phyloP scores from a whole-genome alignment of 2,329 filamentous ascomycete species.

The Chaetomium olivaceum region DNA sequence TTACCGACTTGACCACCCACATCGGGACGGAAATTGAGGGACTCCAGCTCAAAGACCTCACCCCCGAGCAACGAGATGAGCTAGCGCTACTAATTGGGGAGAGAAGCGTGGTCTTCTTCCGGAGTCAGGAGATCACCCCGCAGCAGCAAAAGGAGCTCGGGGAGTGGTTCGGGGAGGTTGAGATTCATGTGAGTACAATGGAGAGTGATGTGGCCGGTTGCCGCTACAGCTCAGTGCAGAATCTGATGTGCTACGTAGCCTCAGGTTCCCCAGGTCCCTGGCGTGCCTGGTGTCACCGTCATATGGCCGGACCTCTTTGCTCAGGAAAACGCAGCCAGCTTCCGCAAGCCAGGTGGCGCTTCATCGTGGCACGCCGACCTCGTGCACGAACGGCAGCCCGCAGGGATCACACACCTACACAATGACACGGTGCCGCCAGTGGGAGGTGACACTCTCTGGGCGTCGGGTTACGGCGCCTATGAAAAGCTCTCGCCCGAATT shows the following conservation, averaged over 20 bases:
- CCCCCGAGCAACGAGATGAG: conserved; percentile 14
- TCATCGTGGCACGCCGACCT: conserved; percentile 12
- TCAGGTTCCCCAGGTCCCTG: conserved; percentile 9
- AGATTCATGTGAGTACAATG: conserved; percentile 11
- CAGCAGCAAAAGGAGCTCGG: conserved; percentile 15
- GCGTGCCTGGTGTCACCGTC: conserved; percentile 9
- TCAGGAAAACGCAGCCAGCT: background rate
- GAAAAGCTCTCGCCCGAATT: conserved; percentile 15
- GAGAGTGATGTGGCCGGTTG: background rate
- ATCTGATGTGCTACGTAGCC: background rate
- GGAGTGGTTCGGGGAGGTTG: conserved; percentile 10
- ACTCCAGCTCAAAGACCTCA: conserved; percentile 14
- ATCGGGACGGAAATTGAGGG: conserved; percentile 14
- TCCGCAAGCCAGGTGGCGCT: conserved; percentile 14
- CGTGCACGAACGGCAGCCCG: conserved; percentile 14
- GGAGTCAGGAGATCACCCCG: conserved; percentile 6
- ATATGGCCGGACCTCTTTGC: conserved; percentile 13
- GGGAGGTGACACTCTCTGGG: conserved; percentile 15
- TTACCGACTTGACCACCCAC: conserved; percentile 12
- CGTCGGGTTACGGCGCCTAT: conserved; percentile 11
- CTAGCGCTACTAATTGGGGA: conserved; percentile 10
- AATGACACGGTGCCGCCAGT: conserved; percentile 14
- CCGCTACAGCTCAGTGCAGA: background rate
- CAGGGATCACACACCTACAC: conserved; percentile 10
- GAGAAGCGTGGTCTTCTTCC: conserved; percentile 11